Percentiles rank a stretch among this genome's conserved stretches.
phyloP scores from a whole-genome alignment of 805 yeast species.

The Candida boleticola region DNA sequence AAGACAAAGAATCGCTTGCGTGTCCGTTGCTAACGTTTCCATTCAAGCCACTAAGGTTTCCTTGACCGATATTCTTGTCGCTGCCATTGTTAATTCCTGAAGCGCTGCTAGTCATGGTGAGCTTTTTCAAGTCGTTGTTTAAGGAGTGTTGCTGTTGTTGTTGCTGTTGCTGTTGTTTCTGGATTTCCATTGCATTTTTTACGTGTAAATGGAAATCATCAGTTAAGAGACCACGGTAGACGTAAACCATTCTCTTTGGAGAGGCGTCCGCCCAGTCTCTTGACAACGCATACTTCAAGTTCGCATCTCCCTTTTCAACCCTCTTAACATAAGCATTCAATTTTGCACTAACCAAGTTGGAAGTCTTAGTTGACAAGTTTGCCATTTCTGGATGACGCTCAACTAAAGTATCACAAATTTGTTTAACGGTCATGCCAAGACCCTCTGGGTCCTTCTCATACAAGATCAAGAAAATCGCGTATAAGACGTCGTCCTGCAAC shows the following conservation, averaged over 20 bases:
- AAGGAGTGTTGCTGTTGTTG: not conserved
- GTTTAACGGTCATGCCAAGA: constrained; percentile 87
- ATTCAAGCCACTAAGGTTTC: not conserved
- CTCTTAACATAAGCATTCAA: constrained; percentile 82
- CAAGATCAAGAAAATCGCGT: constrained; percentile 70
- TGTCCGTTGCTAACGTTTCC: not conserved
- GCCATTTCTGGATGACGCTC: constrained; percentile 85
- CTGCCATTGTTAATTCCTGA: not conserved
- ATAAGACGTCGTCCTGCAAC: constrained; percentile 72
- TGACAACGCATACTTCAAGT: constrained; percentile 68
- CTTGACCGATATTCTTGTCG: not conserved
- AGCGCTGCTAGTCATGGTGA: not conserved
- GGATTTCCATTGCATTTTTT: constrained; percentile 47
- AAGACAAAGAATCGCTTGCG: not conserved
- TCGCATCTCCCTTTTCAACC: constrained; percentile 78
- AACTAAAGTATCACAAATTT: constrained; percentile 71
- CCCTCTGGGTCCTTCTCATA: constrained; percentile 67
- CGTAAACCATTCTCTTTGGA: constrained; percentile 86
- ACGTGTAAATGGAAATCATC: constrained; percentile 76
- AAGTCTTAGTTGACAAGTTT: constrained; percentile 72
- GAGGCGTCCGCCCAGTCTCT: constrained; percentile 92
- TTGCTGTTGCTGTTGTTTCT: constrained; percentile 11
- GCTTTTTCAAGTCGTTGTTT: not conserved
- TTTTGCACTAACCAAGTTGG: constrained; percentile 78
- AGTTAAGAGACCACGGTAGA: constrained; percentile 74